A percentile compares a stretch with the other conserved stretches of the same genome.
Evolutionary conservation across 805 yeast genomes (phyloP).

Genomic region (Kodamaea leandrae): DNA sequence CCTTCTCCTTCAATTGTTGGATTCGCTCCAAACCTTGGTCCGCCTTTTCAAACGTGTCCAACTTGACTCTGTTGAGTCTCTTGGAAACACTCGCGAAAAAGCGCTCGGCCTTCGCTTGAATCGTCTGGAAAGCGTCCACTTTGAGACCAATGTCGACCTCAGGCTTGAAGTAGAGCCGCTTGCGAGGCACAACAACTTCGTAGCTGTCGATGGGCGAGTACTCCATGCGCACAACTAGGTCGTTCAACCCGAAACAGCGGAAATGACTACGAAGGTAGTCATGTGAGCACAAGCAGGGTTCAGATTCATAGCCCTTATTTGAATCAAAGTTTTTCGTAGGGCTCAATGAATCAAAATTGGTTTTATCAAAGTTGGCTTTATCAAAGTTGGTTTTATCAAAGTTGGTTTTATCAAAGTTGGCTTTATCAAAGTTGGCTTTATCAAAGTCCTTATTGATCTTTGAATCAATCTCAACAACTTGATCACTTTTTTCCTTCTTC

Average conservation of each 20-base stretch:
- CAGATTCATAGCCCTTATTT: no score
- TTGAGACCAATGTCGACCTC: slow-evolving; percentile 67
- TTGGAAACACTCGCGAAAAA: slow-evolving; percentile 74
- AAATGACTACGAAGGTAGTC: slow-evolving; percentile 80
- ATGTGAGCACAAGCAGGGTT: slow-evolving; percentile 60
- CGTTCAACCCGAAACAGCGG: slow-evolving; percentile 79
- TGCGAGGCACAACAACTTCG: slow-evolving; percentile 75
- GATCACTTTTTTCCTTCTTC: no score
- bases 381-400: no score
- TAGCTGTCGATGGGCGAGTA: slow-evolving; percentile 72
- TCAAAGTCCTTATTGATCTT: no score
- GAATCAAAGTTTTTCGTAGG: no score
- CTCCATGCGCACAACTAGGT: slow-evolving; percentile 74
- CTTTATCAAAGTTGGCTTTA: no score
- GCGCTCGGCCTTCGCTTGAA: slow-evolving; percentile 48
- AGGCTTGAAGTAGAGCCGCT: slow-evolving; percentile 69
- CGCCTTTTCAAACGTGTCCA: slow-evolving; percentile 66
- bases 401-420: no score
- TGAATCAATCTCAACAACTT: no score
- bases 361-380: no score
- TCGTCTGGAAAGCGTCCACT: slow-evolving; percentile 54
- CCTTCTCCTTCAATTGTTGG: slow-evolving; percentile 52
- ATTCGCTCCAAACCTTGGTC: slow-evolving; percentile 64
- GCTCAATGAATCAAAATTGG: no score
- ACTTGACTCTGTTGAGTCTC: slow-evolving; percentile 73